A percentile compares a stretch with the other conserved stretches of the same genome.
Conservation (phyloP, 108 stramenopile species). For the Cyclotella choctawhatcheeana region DNA sequence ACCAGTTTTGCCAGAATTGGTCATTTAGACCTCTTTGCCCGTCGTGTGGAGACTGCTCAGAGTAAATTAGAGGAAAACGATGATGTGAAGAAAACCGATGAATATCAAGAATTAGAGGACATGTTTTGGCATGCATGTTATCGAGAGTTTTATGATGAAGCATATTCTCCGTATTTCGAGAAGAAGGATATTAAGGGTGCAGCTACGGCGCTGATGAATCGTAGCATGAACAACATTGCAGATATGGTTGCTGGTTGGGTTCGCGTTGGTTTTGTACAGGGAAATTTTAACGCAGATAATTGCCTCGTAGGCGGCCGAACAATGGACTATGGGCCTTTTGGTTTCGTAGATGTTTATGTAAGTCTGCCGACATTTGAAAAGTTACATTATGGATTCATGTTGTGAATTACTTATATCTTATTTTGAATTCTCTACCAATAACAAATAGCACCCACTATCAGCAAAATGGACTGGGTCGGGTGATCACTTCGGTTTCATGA, state of each 20-base stretch:
- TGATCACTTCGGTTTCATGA: constrained; percentile 92
- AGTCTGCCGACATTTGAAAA: no score
- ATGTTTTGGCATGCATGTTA: constrained; percentile 86
- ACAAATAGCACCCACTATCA: constrained; percentile 82
- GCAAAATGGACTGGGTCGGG: constrained; percentile 89
- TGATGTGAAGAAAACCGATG: constrained; percentile 35
- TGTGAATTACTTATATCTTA: no score
- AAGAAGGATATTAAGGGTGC: constrained; percentile 59
- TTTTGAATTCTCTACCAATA: no score
- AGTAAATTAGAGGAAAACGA: constrained; percentile 30
- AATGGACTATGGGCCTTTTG: constrained; percentile 98
- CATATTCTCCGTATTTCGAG: constrained; percentile 64
- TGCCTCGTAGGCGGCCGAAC: constrained; percentile 72
- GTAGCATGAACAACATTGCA: constrained; percentile 58
- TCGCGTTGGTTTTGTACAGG: constrained; percentile 95
- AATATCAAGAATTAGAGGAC: constrained; percentile 76
- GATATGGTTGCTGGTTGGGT: constrained; percentile 86
- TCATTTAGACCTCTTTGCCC: constrained; percentile 86
- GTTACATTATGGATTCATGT: no score
- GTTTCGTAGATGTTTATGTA: constrained; percentile 90
- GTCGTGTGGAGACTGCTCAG: constrained; percentile 40
- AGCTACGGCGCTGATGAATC: constrained; percentile 59
- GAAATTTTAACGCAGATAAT: constrained; percentile 97
- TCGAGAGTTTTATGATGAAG: constrained; percentile 69
- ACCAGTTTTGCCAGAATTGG: constrained; percentile 82